These are phyloP conservation scores for Lipomyces orientalis DNA, from an alignment of 805 yeast species.

Conservation along the genomic window DNA sequence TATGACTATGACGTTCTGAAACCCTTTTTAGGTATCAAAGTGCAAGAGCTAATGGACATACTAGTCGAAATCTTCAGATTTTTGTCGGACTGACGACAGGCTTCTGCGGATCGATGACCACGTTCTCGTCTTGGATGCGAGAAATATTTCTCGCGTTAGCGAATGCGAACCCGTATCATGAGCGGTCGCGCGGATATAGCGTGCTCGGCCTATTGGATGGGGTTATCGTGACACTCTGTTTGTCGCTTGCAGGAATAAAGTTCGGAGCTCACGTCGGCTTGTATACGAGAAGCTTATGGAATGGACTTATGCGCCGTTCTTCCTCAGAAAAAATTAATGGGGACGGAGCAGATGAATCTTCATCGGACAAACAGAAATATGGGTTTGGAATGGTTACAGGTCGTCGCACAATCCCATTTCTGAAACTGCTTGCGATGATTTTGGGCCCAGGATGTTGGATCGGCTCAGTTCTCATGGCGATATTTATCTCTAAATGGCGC, in stretches of 20 bases:
- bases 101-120: slow-evolving; percentile 41
- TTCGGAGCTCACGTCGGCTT: slow-evolving; percentile 36
- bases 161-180: slow-evolving; percentile 23
- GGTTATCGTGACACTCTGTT: slow-evolving; percentile 33
- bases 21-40: background rate
- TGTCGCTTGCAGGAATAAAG: slow-evolving; percentile 35
- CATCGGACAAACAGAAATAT: background rate
- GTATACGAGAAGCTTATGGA: slow-evolving; percentile 3
- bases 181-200: slow-evolving; percentile 37
- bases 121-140: slow-evolving; percentile 42
- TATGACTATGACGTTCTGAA: background rate
- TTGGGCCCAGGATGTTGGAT: slow-evolving; percentile 37
- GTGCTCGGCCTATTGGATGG: slow-evolving; percentile 35
- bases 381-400: slow-evolving; percentile 18
- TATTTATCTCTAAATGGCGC: slow-evolving; percentile 36
- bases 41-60: background rate
- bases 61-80: slow-evolving; percentile 23
- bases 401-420: background rate
- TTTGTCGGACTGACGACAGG: slow-evolving; percentile 40
- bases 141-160: slow-evolving; percentile 37
- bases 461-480: slow-evolving; percentile 36
- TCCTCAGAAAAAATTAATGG: background rate
- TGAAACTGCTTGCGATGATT: slow-evolving; percentile 16
- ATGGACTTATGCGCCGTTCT: background rate
- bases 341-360: background rate